A percentile compares a stretch with the other conserved stretches of the same genome.
Conservation (phyloP, 2,329 filamentous ascomycete species). For the Fusarium beomiforme region DNA sequence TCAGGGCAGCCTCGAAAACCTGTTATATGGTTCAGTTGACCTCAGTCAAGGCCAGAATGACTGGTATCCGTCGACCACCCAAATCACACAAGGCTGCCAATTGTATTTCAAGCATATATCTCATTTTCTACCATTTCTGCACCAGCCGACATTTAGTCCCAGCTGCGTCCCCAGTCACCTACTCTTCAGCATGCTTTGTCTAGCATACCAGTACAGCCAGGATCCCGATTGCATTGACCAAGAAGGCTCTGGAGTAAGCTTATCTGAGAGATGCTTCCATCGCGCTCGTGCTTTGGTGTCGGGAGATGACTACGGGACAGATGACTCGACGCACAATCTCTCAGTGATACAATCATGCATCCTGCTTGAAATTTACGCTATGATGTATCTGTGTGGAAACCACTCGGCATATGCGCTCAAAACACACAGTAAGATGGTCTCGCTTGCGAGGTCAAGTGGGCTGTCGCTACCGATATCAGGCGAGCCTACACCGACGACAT, state of each 20-base stretch:
- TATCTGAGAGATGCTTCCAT: constrained; percentile 13
- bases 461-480: constrained; percentile 47
- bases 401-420: constrained; percentile 49
- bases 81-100: background rate
- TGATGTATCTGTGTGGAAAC: constrained; percentile 54
- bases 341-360: constrained; percentile 51
- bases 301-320: background rate
- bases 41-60: constrained; percentile 48
- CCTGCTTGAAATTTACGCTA: constrained; percentile 53
- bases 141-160: constrained; percentile 1
- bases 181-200: constrained; percentile 49
- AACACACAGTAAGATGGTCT: constrained; percentile 53
- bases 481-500: constrained; percentile 22
- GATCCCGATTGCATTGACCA: constrained; percentile 47
- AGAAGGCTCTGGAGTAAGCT: constrained; percentile 9
- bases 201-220: constrained; percentile 52
- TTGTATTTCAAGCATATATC: constrained; percentile 11
- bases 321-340: constrained; percentile 41
- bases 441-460: constrained; percentile 48
- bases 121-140: constrained; percentile 1
- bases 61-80: constrained; percentile 2
- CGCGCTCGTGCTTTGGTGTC: constrained; percentile 1
- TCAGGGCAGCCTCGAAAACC: constrained; percentile 42
- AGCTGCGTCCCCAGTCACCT: constrained; percentile 36
- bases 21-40: constrained; percentile 41